Evolutionary conservation across 495 filamentous ascomycete species (phyloP), one percentile per base, ranked within the genome.

Genomic region (Daldinia vernicosa): DNA sequence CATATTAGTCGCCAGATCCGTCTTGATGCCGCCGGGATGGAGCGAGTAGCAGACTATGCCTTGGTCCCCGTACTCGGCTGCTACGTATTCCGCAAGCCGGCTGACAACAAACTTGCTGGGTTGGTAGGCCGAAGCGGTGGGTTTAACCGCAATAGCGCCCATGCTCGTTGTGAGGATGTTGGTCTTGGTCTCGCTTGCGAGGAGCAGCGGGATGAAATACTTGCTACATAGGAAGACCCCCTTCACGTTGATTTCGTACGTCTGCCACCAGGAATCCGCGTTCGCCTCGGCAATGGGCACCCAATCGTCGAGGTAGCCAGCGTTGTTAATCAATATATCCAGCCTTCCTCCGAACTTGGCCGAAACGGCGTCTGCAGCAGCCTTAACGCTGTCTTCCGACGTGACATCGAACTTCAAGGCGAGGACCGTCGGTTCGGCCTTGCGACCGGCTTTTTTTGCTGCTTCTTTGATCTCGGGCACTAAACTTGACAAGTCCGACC

Each of bases 11-110:
- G 75, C 76, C 27, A 81, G 70, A 15, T 84, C 79, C 17, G 83
- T 85, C 74, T 73, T 77, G 30, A 84, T 72, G 28, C 75, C 80
- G 6, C 84, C 84, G 14, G 83, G 84, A 75, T 86, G 83, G 1
- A 85, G 35, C 8, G 79, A 61, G 39, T 77, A 79, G 33, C 75
- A 77, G 12, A 81, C 59, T 3, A 87, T 60, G 1, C 84, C 85
- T 32, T 82, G 30, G 11, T 75, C 70, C 33, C 62, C 68, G 70
- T 86, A 83, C 56, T 86, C 81, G 0, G 60, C 45, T n/a, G 69
- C 73, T 14, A 85, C 35, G 52, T 82, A 82, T 73, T 85, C 81
- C n/a, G 78, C 74, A 39, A 86, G 75, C 5, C 81, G 76, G 51
- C 78, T 71, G 0, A 80, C 37, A 4, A 77, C 81, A n/a, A 84